These are phyloP conservation scores for Lecanicillium sp. DNA, from an alignment of 2,329 filamentous ascomycete genomes.

Conservation along the genomic window DNA sequence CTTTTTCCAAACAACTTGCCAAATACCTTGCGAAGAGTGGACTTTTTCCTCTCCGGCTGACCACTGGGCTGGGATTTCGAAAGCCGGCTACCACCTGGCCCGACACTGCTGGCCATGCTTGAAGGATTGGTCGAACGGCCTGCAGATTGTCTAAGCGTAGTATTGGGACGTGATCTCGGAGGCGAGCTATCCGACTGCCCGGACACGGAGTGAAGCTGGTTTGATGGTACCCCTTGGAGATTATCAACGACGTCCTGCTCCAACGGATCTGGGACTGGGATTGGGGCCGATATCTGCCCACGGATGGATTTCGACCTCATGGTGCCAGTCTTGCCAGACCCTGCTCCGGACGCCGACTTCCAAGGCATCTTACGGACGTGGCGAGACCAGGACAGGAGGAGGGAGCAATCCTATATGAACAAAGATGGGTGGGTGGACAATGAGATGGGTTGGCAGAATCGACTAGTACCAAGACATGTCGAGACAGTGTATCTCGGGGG, in stretches of 20 bases:
- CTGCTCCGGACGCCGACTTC: constrained; percentile 33
- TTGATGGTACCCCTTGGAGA: constrained; percentile 23
- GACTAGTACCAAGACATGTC: too few species aligned
- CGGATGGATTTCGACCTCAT: constrained; percentile 40
- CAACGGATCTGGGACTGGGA: constrained; percentile 40
- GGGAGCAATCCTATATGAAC: too few species aligned
- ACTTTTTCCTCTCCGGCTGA: constrained; percentile 46
- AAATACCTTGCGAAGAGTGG: constrained; percentile 46
- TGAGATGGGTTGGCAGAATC: too few species aligned
- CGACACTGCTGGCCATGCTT: too few species aligned
- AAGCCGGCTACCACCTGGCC: constrained; percentile 34
- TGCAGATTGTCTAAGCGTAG: constrained; percentile 8
- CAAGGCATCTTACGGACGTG: constrained; percentile 21
- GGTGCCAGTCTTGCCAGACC: constrained; percentile 24
- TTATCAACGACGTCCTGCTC: constrained; percentile 50
- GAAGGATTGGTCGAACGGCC: background rate
- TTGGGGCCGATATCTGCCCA: constrained; percentile 54
- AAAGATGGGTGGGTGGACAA: too few species aligned
- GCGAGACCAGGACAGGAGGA: too few species aligned
- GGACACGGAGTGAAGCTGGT: constrained; percentile 8
- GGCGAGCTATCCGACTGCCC: too few species aligned
- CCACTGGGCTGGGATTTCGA: constrained; percentile 14
- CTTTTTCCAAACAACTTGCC: constrained; percentile 52
- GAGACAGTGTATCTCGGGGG: too few species aligned
- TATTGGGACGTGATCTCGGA: constrained; percentile 10